Percentiles rank a stretch among this genome's conserved stretches.
phyloP scores from a whole-genome alignment of 2,329 filamentous ascomycete species.

The Coleophoma crateriformis region DNA sequence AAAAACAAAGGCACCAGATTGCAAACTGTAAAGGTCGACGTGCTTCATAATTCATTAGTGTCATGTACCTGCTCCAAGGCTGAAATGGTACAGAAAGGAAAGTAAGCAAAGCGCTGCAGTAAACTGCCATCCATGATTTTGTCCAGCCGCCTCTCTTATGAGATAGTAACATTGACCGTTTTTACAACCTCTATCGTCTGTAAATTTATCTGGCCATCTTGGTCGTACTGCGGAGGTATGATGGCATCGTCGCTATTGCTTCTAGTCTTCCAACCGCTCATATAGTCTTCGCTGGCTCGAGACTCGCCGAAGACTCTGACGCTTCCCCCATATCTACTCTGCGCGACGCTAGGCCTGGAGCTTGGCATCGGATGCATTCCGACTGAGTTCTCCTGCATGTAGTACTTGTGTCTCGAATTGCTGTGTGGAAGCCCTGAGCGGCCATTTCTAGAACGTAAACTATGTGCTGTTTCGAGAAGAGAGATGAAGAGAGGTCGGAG shows the following conservation, averaged over 20 bases:
- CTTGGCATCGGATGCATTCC: not conserved
- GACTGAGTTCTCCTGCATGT: constrained; percentile 7
- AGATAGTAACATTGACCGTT: constrained; percentile 9
- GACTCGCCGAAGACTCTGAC: constrained; percentile 1
- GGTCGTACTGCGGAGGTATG: constrained; percentile 7
- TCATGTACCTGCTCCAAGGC: no score
- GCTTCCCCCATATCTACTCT: constrained; percentile 7
- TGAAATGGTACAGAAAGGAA: no score
- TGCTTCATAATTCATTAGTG: no score
- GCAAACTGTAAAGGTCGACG: no score
- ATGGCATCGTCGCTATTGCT: constrained; percentile 13
- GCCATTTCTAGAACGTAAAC: not conserved
- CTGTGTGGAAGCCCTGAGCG: not conserved
- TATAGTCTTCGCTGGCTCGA: constrained; percentile 7
- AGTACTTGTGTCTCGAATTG: constrained; percentile 10
- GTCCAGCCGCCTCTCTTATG: not conserved
- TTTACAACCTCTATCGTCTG: constrained; percentile 9
- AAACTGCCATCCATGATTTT: no score
- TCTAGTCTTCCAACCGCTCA: constrained; percentile 1
- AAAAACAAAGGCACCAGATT: no score
- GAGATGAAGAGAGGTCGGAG: constrained; percentile 33
- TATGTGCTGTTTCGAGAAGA: constrained; percentile 22
- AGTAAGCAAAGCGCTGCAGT: no score
- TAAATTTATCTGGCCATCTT: not conserved
- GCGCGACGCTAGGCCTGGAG: constrained; percentile 10